phyloP scores from a whole-genome alignment of 352 stramenopile species.

The Elongisporangium anandrum region DNA sequence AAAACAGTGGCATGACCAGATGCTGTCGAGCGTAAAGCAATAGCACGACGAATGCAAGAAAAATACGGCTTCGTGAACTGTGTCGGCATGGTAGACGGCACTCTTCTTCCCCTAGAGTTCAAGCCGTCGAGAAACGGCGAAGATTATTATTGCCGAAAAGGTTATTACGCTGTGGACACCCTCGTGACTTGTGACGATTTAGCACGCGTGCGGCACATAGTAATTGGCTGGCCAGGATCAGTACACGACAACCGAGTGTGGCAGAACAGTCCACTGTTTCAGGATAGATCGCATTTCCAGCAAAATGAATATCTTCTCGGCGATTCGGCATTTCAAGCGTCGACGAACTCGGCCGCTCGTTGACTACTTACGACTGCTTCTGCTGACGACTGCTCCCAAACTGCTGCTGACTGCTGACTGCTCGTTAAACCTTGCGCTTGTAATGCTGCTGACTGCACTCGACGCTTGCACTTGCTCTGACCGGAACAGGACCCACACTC shows the following conservation, averaged over 20 bases:
- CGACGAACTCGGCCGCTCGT: too few species aligned
- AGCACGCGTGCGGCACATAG: constrained; percentile 9
- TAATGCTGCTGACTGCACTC: too few species aligned
- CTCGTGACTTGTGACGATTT: constrained; percentile 21
- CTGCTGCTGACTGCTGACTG: too few species aligned
- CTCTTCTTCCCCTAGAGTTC: constrained; percentile 13
- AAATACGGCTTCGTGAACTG: constrained; percentile 19
- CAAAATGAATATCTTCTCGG: constrained; percentile 18
- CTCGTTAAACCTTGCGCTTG: too few species aligned
- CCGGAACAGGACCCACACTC: too few species aligned
- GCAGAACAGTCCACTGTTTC: constrained; percentile 6
- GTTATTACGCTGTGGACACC: constrained; percentile 14
- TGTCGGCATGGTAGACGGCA: constrained; percentile 19
- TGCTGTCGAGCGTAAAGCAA: background rate
- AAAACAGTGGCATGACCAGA: constrained; percentile 9
- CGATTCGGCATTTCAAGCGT: constrained; percentile 23
- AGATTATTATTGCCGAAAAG: constrained; percentile 25
- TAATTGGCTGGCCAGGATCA: constrained; percentile 20
- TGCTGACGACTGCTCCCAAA: too few species aligned
- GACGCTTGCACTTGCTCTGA: too few species aligned
- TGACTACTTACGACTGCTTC: too few species aligned
- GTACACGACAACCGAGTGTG: constrained; percentile 28
- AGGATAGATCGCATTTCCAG: constrained; percentile 2
- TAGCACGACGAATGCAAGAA: constrained; percentile 4
- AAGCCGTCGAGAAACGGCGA: constrained; percentile 15